phyloP scores from a whole-genome alignment of 2,329 filamentous ascomycete genomes.

The Penicillium griseofulvum region DNA sequence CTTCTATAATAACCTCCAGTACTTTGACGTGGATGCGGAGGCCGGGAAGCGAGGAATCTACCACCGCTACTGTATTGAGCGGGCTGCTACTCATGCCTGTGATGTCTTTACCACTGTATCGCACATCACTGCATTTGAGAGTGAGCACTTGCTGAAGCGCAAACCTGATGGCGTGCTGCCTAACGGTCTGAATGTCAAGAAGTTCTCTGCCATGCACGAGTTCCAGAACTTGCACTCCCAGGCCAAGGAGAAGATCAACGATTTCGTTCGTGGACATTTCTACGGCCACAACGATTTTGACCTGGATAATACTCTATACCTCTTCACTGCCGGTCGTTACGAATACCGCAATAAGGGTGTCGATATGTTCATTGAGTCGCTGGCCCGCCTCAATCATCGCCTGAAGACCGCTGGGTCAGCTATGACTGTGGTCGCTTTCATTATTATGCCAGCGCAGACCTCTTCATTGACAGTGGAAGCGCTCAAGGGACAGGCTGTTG shows the following conservation, averaged over 20 bases:
- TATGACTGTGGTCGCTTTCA: slow-evolving; percentile 92
- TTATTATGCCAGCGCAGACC: slow-evolving; percentile 98
- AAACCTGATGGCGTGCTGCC: slow-evolving; percentile 96
- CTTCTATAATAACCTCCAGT: slow-evolving; percentile 98
- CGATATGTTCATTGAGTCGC: slow-evolving; percentile 98
- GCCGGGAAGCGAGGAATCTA: slow-evolving; percentile 98
- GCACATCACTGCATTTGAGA: slow-evolving; percentile 97
- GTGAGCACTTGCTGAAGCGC: slow-evolving; percentile 93
- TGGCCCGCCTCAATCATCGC: slow-evolving; percentile 90
- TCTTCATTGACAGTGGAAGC: slow-evolving; percentile 93
- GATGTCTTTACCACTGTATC: slow-evolving; percentile 99
- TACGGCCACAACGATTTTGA: slow-evolving; percentile 98
- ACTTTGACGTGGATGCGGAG: slow-evolving; percentile 94
- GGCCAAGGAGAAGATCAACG: slow-evolving; percentile 95
- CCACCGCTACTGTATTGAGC: slow-evolving; percentile 96
- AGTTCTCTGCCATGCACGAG: slow-evolving; percentile 97
- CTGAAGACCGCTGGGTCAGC: slow-evolving; percentile 83
- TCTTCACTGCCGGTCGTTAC: slow-evolving; percentile 95
- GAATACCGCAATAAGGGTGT: slow-evolving; percentile 98
- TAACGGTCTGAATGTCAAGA: slow-evolving; percentile 96
- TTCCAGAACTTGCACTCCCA: slow-evolving; percentile 98
- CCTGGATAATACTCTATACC: slow-evolving; percentile 91
- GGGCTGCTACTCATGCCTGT: slow-evolving; percentile 82
- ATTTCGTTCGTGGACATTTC: slow-evolving; percentile 97
- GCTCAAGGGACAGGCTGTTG: slow-evolving; percentile 92